Evolutionary conservation across 495 filamentous ascomycete genomes (phyloP), one percentile per base, ranked within the genome.

Genomic region (Penicillium paradoxum): DNA sequence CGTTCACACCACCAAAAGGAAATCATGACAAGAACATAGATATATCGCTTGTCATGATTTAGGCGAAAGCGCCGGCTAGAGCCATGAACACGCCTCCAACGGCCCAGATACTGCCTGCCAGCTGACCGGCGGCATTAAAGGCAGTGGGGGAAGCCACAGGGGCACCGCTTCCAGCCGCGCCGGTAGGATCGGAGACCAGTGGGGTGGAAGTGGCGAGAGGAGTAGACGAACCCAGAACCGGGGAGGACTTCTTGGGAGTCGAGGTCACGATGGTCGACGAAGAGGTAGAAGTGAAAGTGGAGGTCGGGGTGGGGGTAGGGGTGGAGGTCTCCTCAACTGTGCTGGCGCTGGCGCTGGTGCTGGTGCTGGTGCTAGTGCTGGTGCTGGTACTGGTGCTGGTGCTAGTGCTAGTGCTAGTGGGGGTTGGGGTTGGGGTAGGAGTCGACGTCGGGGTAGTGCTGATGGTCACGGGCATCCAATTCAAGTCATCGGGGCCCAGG

Each of bases 391-490:
- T n/a, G n/a, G 29, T 32, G 29, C 29, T 32, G 10, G 29, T 32
- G 29, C 29, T 32, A 11, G 29, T 32, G 29, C 29, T 32, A 8
- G 29, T 32, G 10, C 6, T 8, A 8, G 29, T 32, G 6, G 2
- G 22, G 21, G 43, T 49, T 34, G 32, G 37, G 19, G 60, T 60
- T 22, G 50, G 37, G 21, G 60, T 66, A 2, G 51, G 29, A 43
- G 63, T 61, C 21, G 63, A 53, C 30, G 60, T 64, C n/a, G 60
- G 57, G 36, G 55, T 62, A 49, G 54, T 57, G 45, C 51, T 59
- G 27, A 70, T 51, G 17, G 69, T 70, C 40, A 71, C 58, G 34
- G 66, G 36, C 47, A 69, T 56, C 49, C 51, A 65, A 52, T 66
- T 59, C 17, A 70, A 32, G 14, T 62, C 46, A 39, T 49, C 54